Evolutionary conservation across 768 basidiomycete genomes (phyloP).

Genomic region (Tephrocybe sp.): DNA sequence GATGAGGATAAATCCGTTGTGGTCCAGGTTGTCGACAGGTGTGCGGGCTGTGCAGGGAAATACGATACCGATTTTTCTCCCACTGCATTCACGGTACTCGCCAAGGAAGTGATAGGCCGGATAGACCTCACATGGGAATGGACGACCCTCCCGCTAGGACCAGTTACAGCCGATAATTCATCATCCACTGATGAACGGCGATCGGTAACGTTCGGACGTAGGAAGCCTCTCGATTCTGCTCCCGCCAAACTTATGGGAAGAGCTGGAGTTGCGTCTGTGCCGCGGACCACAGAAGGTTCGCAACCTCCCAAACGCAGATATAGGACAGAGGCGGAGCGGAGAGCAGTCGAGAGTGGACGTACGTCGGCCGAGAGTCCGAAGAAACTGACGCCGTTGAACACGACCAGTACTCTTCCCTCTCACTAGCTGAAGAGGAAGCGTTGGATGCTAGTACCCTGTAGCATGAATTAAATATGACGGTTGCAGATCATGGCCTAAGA

Average conservation of each 20-base stretch:
- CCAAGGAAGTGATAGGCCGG: conserved; percentile 4
- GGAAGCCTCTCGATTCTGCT: not conserved
- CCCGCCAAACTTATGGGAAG: not conserved
- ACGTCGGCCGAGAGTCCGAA: no score
- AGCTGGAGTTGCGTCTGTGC: no score
- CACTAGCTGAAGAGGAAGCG: no score
- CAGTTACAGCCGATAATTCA: not conserved
- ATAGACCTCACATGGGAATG: conserved; percentile 13
- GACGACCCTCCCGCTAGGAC: conserved; percentile 1
- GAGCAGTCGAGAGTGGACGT: no score
- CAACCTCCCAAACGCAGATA: not conserved
- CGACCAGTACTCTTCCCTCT: no score
- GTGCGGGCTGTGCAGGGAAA: conserved; percentile 2
- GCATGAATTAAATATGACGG: no score
- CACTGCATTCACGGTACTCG: conserved; percentile 10
- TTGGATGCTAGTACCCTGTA: no score
- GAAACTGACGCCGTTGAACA: no score
- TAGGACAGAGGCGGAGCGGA: not conserved
- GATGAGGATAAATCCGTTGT: conserved; percentile 18
- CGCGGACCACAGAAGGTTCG: not conserved
- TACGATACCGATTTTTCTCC: conserved; percentile 18
- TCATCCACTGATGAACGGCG: not conserved
- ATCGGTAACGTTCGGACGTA: not conserved
- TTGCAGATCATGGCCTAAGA: no score
- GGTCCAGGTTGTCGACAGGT: conserved; percentile 17